Evolutionary conservation across 139 green algal genomes (phyloP).

Genomic region (Chlamydomonas applanata): DNA sequence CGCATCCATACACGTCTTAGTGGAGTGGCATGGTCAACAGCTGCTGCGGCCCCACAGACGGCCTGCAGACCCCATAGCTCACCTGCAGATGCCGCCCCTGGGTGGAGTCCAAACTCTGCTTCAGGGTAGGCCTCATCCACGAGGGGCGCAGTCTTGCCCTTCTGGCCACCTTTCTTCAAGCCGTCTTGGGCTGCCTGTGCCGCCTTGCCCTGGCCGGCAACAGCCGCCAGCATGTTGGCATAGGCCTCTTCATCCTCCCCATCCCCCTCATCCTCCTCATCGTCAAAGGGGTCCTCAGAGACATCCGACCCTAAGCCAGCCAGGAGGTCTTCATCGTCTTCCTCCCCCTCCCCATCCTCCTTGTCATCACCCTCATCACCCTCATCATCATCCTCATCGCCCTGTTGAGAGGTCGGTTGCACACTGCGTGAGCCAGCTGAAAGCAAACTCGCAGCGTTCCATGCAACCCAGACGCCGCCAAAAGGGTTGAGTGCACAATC

Average conservation of each 20-base stretch:
- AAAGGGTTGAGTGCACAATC: too few species aligned
- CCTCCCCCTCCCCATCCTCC: constrained; percentile 41
- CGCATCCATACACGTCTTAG: too few species aligned
- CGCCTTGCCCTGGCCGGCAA: constrained; percentile 18
- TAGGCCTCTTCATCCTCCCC: constrained; percentile 4
- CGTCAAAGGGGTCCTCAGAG: background rate
- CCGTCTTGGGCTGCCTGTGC: background rate
- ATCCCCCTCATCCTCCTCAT: constrained; percentile 9
- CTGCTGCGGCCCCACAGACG: too few species aligned
- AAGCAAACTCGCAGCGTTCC: too few species aligned
- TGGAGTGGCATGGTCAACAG: too few species aligned
- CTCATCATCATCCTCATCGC: too few species aligned
- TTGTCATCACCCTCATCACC: constrained; percentile 39
- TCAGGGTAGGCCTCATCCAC: constrained; percentile 74
- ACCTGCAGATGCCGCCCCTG: constrained; percentile 39
- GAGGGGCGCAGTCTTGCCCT: constrained; percentile 26
- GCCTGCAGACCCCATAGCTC: too few species aligned
- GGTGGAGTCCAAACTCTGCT: constrained; percentile 63
- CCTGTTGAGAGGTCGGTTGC: too few species aligned
- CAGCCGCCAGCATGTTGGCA: constrained; percentile 47
- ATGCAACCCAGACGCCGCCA: too few species aligned
- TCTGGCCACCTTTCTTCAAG: background rate
- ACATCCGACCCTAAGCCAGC: background rate
- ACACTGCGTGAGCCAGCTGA: too few species aligned
- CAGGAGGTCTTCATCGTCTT: constrained; percentile 17